phyloP scores from a whole-genome alignment of 1,139 yeast species.

The Insectozyma bohioensis region DNA sequence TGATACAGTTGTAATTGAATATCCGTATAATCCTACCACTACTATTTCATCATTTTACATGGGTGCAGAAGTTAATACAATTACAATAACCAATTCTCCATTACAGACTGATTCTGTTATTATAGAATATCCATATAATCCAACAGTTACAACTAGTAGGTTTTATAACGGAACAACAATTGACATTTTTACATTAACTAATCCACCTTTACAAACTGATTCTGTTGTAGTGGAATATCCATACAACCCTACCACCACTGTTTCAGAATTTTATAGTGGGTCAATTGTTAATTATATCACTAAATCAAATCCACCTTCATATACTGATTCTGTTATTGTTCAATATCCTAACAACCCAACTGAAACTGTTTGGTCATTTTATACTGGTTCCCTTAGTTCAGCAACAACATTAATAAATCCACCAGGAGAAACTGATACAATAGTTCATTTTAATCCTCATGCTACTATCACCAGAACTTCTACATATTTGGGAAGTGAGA shows the following conservation, averaged over 20 bases:
- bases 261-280: conserved; percentile 12
- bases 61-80: conserved; percentile 5
- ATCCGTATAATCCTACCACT: conserved; percentile 17
- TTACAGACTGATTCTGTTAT: conserved; percentile 19
- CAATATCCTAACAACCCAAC: conserved; percentile 17
- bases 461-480: conserved; percentile 8
- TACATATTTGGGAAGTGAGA: conserved; percentile 2
- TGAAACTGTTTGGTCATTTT: conserved; percentile 11
- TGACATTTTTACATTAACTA: conserved; percentile 9
- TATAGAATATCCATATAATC: conserved; percentile 19
- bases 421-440: conserved; percentile 12
- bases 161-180: conserved; percentile 6
- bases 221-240: conserved; percentile 19
- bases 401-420: conserved; percentile 7
- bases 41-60: conserved; percentile 8
- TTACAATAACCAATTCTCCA: conserved; percentile 11
- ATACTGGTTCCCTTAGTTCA: conserved; percentile 1
- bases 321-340: conserved; percentile 19
- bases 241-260: conserved; percentile 12
- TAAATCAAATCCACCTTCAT: conserved; percentile 10
- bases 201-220: conserved; percentile 10
- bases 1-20: conserved; percentile 15
- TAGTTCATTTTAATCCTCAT: conserved; percentile 14
- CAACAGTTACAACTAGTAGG: conserved; percentile 10
- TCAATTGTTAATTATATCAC: conserved; percentile 10